Conservation (phyloP, 2,329 filamentous ascomycete genomes). For the Claviceps cyperi region DNA sequence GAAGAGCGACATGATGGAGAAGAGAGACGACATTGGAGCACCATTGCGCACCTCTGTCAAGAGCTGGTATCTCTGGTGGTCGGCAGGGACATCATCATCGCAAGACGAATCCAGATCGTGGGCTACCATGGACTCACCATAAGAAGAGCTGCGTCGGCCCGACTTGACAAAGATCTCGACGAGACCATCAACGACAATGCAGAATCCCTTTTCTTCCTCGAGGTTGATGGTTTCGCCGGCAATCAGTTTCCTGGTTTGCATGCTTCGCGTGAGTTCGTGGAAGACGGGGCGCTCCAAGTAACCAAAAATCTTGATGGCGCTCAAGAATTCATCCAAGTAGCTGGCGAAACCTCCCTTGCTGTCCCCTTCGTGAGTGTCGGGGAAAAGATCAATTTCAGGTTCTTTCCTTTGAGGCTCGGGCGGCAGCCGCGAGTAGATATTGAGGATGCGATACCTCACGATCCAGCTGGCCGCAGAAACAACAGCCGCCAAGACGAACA, state of each 20-base stretch:
- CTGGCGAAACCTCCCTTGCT: slow-evolving; percentile 86
- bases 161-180: slow-evolving; percentile 99
- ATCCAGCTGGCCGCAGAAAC: slow-evolving; percentile 87
- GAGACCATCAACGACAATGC: slow-evolving; percentile 86
- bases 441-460: slow-evolving; percentile 86
- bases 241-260: slow-evolving; percentile 95
- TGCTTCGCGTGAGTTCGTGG: slow-evolving; percentile 90
- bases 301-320: slow-evolving; percentile 97
- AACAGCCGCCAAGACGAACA: slow-evolving; percentile 62
- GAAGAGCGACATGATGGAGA: slow-evolving; percentile 92
- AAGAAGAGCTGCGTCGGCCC: slow-evolving; percentile 22
- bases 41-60: slow-evolving; percentile 96
- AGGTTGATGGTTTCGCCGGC: slow-evolving; percentile 89
- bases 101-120: slow-evolving; percentile 30
- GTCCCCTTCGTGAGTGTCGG: slow-evolving; percentile 79
- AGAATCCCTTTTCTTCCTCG: slow-evolving; percentile 97
- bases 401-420: slow-evolving; percentile 93
- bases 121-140: slow-evolving; percentile 14
- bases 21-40: slow-evolving; percentile 94
- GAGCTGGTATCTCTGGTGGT: slow-evolving; percentile 79
- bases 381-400: slow-evolving; percentile 87
- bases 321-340: slow-evolving; percentile 94
- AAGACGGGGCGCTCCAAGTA: slow-evolving; percentile 94
- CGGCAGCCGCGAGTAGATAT: slow-evolving; percentile 89
- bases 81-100: slow-evolving; percentile 54